Percentiles rank a stretch among this genome's conserved stretches.
Conservation (phyloP, 2,329 filamentous ascomycete genomes). For the Trichoderma citrinoviride region DNA sequence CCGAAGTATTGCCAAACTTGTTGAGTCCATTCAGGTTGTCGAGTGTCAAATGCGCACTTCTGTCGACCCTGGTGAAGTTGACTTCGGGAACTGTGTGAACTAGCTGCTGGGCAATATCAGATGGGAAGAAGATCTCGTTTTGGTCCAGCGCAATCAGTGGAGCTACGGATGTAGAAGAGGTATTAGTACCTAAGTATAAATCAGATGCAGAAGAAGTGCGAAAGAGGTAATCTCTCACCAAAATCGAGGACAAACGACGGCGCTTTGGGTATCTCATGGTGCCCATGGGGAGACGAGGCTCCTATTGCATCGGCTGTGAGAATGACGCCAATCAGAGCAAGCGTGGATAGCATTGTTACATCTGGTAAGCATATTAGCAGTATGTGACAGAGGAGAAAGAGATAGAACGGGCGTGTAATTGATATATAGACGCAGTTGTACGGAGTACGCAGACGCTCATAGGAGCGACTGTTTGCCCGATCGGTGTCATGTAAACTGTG, state of each 20-base stretch:
- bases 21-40: slow-evolving; percentile 9
- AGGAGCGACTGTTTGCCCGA: background rate
- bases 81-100: slow-evolving; percentile 1
- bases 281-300: background rate
- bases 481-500: background rate
- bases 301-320: background rate
- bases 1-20: slow-evolving; percentile 1
- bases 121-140: background rate
- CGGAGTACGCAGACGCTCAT: background rate
- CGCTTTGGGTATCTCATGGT: background rate
- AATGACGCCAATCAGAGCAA: background rate
- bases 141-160: slow-evolving; percentile 1
- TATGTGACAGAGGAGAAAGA: too few species aligned
- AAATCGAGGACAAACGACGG: slow-evolving; percentile 1
- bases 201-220: background rate
- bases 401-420: background rate
- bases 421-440: background rate
- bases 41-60: background rate
- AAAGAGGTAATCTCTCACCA: background rate
- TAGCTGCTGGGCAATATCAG: background rate
- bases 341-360: background rate
- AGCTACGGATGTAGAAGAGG: background rate
- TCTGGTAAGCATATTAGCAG: background rate
- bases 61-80: background rate
- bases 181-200: background rate